Conservation (phyloP, 2,329 filamentous ascomycete genomes). For the Paraconiothyrium sp. region DNA sequence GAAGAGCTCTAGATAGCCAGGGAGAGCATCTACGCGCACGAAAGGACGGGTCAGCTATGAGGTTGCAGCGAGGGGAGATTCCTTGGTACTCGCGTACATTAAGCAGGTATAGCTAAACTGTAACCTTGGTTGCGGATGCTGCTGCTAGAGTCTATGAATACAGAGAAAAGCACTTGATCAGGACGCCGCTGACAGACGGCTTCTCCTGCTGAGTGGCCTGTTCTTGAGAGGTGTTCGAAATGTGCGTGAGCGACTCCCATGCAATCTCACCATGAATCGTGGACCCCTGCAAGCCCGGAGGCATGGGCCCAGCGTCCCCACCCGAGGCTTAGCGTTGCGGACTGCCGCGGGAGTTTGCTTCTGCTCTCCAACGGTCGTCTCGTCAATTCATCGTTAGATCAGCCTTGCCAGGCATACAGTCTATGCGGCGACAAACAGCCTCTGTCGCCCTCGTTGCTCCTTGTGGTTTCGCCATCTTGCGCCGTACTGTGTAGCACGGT, state of each 20-base stretch:
- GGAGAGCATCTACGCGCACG: slow-evolving; percentile 4
- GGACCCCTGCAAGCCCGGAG: slow-evolving; percentile 9
- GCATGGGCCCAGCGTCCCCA: slow-evolving; percentile 11
- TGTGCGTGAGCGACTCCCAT: slow-evolving; percentile 2
- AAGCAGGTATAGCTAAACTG: slow-evolving; percentile 19
- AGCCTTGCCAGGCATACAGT: not conserved
- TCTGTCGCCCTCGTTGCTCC: not conserved
- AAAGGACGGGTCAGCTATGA: slow-evolving; percentile 3
- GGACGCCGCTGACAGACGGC: not conserved
- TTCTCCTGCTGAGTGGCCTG: not conserved
- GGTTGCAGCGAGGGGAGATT: slow-evolving; percentile 21
- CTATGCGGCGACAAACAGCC: not conserved
- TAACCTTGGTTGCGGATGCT: not conserved
- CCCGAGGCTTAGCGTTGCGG: slow-evolving; percentile 2
- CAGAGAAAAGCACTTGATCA: not conserved
- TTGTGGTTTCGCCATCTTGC: not conserved
- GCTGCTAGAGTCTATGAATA: not conserved
- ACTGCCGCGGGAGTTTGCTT: not conserved
- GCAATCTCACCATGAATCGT: slow-evolving; percentile 16
- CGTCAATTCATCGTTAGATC: not conserved
- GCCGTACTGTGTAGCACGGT: not conserved
- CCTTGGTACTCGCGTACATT: slow-evolving; percentile 22
- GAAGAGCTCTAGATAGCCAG: not conserved
- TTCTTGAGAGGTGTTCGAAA: slow-evolving; percentile 8
- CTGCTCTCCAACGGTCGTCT: not conserved